These are phyloP conservation scores for Coccinonectria pachysandricola DNA, from an alignment of 2,329 filamentous ascomycete species.

Conservation along the genomic window DNA sequence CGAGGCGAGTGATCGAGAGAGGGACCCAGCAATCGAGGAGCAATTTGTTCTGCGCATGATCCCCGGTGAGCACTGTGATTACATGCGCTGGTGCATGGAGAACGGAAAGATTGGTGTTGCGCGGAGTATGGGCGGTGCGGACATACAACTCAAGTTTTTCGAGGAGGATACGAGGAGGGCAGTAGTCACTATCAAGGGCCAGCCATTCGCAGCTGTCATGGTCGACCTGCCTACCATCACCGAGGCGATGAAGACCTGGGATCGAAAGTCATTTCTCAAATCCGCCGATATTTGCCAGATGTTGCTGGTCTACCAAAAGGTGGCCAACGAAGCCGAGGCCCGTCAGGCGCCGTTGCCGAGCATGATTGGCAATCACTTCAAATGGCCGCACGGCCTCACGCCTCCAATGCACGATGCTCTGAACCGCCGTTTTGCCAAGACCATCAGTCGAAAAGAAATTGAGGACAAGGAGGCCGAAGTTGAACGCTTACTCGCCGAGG, in stretches of 20 bases:
- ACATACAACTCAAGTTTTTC: slow-evolving; percentile 73
- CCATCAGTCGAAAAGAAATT: slow-evolving; percentile 72
- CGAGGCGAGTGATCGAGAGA: slow-evolving; percentile 82
- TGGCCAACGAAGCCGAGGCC: slow-evolving; percentile 57
- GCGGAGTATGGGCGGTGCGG: slow-evolving; percentile 55
- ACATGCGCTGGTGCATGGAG: slow-evolving; percentile 64
- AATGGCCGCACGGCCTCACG: slow-evolving; percentile 78
- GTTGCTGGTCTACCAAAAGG: slow-evolving; percentile 64
- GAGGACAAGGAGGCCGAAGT: slow-evolving; percentile 76
- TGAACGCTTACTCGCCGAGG: slow-evolving; percentile 60
- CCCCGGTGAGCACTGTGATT: slow-evolving; percentile 77
- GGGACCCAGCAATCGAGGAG: slow-evolving; percentile 80
- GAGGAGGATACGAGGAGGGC: slow-evolving; percentile 64
- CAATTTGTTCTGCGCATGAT: slow-evolving; percentile 84
- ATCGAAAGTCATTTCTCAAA: slow-evolving; percentile 79
- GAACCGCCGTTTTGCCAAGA: slow-evolving; percentile 73
- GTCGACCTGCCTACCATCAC: slow-evolving; percentile 81
- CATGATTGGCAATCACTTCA: slow-evolving; percentile 58
- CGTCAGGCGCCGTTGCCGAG: slow-evolving; percentile 56
- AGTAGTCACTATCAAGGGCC: slow-evolving; percentile 57
- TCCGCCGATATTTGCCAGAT: slow-evolving; percentile 83
- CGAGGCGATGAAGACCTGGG: slow-evolving; percentile 90
- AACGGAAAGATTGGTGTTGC: slow-evolving; percentile 66
- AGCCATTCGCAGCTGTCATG: slow-evolving; percentile 65
- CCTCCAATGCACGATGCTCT: slow-evolving; percentile 80